A percentile compares a stretch with the other conserved stretches of the same genome.
Conservation (phyloP, 768 basidiomycete species). For the Austroboletus festivus region DNA sequence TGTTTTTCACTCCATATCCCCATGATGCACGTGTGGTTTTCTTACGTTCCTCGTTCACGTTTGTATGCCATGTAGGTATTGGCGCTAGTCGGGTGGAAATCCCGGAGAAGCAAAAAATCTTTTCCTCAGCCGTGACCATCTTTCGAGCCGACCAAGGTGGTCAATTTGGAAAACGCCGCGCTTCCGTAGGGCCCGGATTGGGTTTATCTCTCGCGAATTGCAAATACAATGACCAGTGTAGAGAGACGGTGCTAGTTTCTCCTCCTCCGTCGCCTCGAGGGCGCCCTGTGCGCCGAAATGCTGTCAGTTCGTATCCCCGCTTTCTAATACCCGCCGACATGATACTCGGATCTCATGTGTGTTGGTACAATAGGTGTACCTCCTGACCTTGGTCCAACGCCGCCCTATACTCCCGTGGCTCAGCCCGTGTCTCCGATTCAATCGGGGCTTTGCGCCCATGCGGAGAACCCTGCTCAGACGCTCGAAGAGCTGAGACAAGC, state of each 20-base stretch:
- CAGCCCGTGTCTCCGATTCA: neutral
- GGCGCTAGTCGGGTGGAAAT: conserved; percentile 73
- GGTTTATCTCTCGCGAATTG: conserved; percentile 7
- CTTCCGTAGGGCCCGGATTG: conserved; percentile 24
- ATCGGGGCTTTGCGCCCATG: neutral
- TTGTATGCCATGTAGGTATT: conserved; percentile 39
- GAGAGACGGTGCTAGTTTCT: neutral
- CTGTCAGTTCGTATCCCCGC: neutral
- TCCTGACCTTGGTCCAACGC: conserved; percentile 22
- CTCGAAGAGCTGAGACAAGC: conserved; percentile 23
- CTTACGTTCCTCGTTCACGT: neutral
- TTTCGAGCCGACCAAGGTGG: conserved; percentile 59
- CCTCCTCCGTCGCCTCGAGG: conserved; percentile 3
- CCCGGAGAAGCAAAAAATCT: conserved; percentile 69
- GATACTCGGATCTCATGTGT: neutral
- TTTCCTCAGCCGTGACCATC: conserved; percentile 67
- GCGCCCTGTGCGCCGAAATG: conserved; percentile 1
- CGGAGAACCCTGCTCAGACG: conserved; percentile 12
- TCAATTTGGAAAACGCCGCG: conserved; percentile 22
- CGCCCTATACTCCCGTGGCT: conserved; percentile 18
- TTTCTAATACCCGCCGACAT: neutral
- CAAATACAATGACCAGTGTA: conserved; percentile 1
- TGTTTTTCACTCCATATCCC: neutral
- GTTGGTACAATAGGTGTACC: neutral
- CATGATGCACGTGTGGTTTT: neutral